Evolutionary conservation across 331 rosid genomes (phyloP), one percentile per base, ranked within the genome.

Genomic region (Pyrus hybrid): DNA sequence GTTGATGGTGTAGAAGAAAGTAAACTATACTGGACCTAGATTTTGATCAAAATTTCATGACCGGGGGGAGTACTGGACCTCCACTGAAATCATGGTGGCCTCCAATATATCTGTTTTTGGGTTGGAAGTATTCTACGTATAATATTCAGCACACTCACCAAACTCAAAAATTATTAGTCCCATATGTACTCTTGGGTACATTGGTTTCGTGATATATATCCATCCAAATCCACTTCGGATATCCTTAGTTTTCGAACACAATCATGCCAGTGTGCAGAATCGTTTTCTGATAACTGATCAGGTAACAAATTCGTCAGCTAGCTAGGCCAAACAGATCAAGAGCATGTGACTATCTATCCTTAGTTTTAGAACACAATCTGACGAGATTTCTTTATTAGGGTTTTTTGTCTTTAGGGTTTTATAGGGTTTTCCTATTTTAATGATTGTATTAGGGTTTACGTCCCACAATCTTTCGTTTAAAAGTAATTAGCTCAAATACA

Each of bases 1-100:
- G 67, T 32, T 75, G 84, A 82, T 82, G 79, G 71, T 74, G 90
- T 72, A 67, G 53, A 77, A 70, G 74, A 84, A 88, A 84, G 85
- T 58, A 56, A 78, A 37, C 28, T 11, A 77, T 74, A 60, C 33
- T 58, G 60, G 57, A 56, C 22, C 61, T 71, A 80, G 76, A 76
- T 60, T 70, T 75, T 83, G 56, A 69, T 58, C 3, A 21, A 58
- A 58, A 58, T 58, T 54, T 22, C 63, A 58, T 20, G 63, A 22
- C 63, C 28, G 67, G 13, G 67, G 21, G 64, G 53, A 37, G 63
- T 37, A 51, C 70, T 76, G 75, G 30, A 76, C 79, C 51, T 53
- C 74, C 83, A 67, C 76, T 76, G 71, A 79, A 53, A 79, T 51
- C 13, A 76, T 76, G 76, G 51, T 76, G 86, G 71, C 86, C 79